Evolutionary conservation across 768 basidiomycete species (phyloP).

Genomic region (Paxillus rubicundulus): DNA sequence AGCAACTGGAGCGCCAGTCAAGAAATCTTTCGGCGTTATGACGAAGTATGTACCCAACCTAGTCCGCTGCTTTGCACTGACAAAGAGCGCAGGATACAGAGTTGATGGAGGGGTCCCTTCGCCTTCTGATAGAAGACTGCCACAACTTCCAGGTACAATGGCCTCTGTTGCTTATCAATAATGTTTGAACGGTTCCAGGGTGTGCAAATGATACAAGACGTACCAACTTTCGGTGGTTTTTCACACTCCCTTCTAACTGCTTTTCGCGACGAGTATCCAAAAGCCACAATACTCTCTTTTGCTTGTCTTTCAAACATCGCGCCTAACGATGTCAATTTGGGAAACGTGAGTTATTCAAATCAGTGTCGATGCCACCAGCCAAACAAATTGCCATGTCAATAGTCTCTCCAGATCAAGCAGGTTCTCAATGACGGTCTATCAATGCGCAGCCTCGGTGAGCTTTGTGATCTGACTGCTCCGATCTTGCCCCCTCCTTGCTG

Average conservation of each 20-base stretch:
- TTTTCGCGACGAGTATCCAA: conserved; percentile 67
- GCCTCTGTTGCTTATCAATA: background rate
- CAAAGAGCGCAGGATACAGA: conserved; percentile 47
- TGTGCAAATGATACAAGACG: conserved; percentile 64
- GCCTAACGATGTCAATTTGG: conserved; percentile 32
- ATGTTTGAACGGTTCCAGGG: conserved; percentile 44
- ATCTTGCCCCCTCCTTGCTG: conserved; percentile 46
- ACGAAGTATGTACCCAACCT: conserved; percentile 45
- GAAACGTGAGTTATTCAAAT: conserved; percentile 42
- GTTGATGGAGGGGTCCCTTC: conserved; percentile 67
- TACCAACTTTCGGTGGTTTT: conserved; percentile 64
- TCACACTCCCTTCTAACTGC: conserved; percentile 53
- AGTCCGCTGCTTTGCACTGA: background rate
- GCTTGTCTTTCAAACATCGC: conserved; percentile 51
- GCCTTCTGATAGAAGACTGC: conserved; percentile 72
- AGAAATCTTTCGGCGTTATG: conserved; percentile 50
- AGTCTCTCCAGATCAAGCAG: conserved; percentile 40
- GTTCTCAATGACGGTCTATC: conserved; percentile 64
- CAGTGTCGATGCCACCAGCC: background rate
- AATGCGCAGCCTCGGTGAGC: conserved; percentile 48
- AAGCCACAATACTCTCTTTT: conserved; percentile 56
- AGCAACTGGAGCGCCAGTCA: conserved; percentile 57
- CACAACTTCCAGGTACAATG: conserved; percentile 62
- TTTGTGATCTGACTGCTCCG: conserved; percentile 50
- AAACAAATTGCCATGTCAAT: background rate